Percentiles rank a stretch among this genome's conserved stretches.
phyloP scores from a whole-genome alignment of 2,329 filamentous ascomycete species.

The Xylariaceae sp. region DNA sequence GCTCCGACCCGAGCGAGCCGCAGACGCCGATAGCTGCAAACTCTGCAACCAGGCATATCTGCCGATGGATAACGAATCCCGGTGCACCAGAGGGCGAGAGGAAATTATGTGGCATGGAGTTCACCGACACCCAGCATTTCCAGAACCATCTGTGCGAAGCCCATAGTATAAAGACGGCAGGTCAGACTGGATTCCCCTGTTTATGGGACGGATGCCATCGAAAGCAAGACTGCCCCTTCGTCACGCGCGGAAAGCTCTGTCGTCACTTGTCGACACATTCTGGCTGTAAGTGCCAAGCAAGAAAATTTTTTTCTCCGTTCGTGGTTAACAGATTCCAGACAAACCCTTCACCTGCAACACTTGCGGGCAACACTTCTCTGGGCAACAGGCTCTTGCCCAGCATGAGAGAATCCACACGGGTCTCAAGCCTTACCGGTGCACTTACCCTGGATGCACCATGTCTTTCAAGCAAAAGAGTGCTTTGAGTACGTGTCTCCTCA shows the following conservation, averaged over 20 bases:
- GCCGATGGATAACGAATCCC: conserved; percentile 25
- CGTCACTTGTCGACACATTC: conserved; percentile 35
- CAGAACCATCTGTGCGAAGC: conserved; percentile 27
- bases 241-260: conserved; percentile 31
- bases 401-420: conserved; percentile 63
- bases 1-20: neutral
- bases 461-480: conserved; percentile 63
- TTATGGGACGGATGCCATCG: conserved; percentile 31
- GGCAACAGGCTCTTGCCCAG: conserved; percentile 62
- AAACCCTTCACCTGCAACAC: conserved; percentile 54
- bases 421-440: conserved; percentile 58
- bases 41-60: conserved; percentile 16
- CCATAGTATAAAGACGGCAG: conserved; percentile 24
- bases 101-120: conserved; percentile 25
- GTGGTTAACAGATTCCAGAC: conserved; percentile 36
- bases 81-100: conserved; percentile 6
- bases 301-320: neutral
- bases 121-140: conserved; percentile 22
- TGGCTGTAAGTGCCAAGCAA: conserved; percentile 18
- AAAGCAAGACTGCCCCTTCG: conserved; percentile 25
- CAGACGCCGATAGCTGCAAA: neutral
- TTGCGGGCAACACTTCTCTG: conserved; percentile 57
- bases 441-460: conserved; percentile 45
- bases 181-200: conserved; percentile 30
- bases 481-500: conserved; percentile 45